Percentiles rank a stretch among this genome's conserved stretches.
Conservation (phyloP, 306 rosid species). For the Parietaria judaica region DNA sequence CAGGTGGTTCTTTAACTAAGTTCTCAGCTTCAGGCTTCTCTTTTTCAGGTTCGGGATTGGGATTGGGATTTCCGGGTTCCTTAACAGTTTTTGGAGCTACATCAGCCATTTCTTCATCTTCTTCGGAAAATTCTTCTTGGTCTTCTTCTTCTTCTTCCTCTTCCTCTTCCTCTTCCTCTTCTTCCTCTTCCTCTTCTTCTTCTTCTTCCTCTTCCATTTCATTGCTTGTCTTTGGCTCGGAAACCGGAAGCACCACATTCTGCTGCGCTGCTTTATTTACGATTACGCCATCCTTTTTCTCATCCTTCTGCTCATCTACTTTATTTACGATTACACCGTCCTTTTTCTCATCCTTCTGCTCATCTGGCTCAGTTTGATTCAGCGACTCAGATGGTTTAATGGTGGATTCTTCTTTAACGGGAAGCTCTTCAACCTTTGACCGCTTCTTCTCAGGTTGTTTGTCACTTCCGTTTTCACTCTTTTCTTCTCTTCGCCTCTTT, state of each 20-base stretch:
- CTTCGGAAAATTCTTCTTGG: slow-evolving; percentile 54
- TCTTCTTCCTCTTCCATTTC: slow-evolving; percentile 63
- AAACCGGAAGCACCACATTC: slow-evolving; percentile 27
- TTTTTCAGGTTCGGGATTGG: slow-evolving; percentile 34
- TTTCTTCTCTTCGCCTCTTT: slow-evolving; percentile 78
- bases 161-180: slow-evolving; percentile 28
- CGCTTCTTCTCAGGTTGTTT: slow-evolving; percentile 47
- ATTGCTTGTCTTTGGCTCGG: slow-evolving; percentile 58
- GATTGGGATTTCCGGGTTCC: background rate
- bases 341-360: slow-evolving; percentile 14
- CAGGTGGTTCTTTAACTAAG: slow-evolving; percentile 28
- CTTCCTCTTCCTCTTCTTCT: slow-evolving; percentile 19
- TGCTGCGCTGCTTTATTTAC: slow-evolving; percentile 24
- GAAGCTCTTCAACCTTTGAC: slow-evolving; percentile 38
- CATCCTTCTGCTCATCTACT: slow-evolving; percentile 23
- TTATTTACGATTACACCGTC: background rate
- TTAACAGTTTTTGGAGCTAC: slow-evolving; percentile 34
- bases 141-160: background rate
- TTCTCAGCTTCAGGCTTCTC: slow-evolving; percentile 37
- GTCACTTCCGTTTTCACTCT: slow-evolving; percentile 31
- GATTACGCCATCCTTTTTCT: background rate
- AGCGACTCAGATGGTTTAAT: slow-evolving; percentile 28
- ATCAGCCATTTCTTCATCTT: slow-evolving; percentile 64
- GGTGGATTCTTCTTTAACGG: slow-evolving; percentile 37
- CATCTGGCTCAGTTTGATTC: slow-evolving; percentile 25